A percentile compares a stretch with the other conserved stretches of the same genome.
phyloP scores from a whole-genome alignment of 192 early-diverging fungal species.

The Backusella tarrabulga region DNA sequence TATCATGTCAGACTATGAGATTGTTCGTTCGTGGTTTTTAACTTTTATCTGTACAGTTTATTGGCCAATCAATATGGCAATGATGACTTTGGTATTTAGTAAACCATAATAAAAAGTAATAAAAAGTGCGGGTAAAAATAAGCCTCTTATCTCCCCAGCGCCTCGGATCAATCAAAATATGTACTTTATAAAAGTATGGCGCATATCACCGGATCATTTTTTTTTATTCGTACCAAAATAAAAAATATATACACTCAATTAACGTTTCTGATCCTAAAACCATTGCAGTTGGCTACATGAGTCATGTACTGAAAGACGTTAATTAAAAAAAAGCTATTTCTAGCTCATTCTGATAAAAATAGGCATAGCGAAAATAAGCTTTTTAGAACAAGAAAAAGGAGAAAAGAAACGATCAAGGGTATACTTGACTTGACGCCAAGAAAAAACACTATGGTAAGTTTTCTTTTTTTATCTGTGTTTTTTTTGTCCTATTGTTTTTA shows the following conservation, averaged over 20 bases:
- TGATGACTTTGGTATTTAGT: slow-evolving; percentile 31
- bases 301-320: not conserved
- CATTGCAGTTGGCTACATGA: not conserved
- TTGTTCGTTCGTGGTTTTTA: slow-evolving; percentile 60
- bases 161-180: not conserved
- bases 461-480: not conserved
- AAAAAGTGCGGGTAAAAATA: not conserved
- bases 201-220: not conserved
- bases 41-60: slow-evolving; percentile 66
- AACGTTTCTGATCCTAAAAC: not conserved
- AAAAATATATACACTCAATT: not conserved
- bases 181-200: not conserved
- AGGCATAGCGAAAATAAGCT: not conserved
- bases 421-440: not conserved
- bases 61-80: slow-evolving; percentile 63
- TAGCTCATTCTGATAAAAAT: not conserved
- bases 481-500: not conserved
- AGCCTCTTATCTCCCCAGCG: not conserved
- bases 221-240: not conserved
- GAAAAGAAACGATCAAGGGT: not conserved
- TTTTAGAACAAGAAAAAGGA: no score
- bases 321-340: not conserved
- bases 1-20: slow-evolving; percentile 62
- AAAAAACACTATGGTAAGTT: not conserved
- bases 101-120: not conserved